A percentile compares a stretch with the other conserved stretches of the same genome.
phyloP scores from a whole-genome alignment of 2,329 filamentous ascomycete genomes.

The Calonectria pseudoturangicola region DNA sequence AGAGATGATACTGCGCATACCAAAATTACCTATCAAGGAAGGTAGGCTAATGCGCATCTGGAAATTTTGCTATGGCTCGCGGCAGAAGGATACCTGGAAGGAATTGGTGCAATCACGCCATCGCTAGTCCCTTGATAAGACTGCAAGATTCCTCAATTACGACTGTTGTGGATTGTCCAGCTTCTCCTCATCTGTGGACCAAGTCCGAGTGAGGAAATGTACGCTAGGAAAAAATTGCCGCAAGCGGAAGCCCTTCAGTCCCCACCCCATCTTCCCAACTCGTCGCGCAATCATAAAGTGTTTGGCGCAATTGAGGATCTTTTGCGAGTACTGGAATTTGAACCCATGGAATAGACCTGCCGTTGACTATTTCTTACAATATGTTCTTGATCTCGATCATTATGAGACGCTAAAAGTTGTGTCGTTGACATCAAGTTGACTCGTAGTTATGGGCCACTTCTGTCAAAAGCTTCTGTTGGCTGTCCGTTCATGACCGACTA shows the following conservation, averaged over 20 bases:
- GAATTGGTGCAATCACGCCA: constrained; percentile 15
- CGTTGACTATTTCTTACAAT: too few relatives aligned
- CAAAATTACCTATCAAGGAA: constrained; percentile 17
- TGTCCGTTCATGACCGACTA: too few relatives aligned
- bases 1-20: neutral
- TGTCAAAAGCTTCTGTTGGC: too few relatives aligned
- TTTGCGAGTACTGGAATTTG: too few relatives aligned
- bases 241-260: neutral
- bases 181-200: constrained; percentile 13
- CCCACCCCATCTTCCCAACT: neutral
- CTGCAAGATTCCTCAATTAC: neutral
- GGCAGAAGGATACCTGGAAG: neutral
- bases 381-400: too few relatives aligned
- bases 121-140: neutral
- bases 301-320: neutral
- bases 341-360: too few relatives aligned
- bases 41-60: constrained; percentile 1
- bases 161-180: neutral
- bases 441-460: too few relatives aligned
- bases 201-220: constrained; percentile 2
- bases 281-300: constrained; percentile 1
- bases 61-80: neutral
- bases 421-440: too few relatives aligned
- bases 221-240: constrained; percentile 15
- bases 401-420: too few relatives aligned